Evolutionary conservation across 176 grass and related monocot genomes (phyloP), one percentile per base, ranked within the genome.

Genomic region (Themeda triandra): DNA sequence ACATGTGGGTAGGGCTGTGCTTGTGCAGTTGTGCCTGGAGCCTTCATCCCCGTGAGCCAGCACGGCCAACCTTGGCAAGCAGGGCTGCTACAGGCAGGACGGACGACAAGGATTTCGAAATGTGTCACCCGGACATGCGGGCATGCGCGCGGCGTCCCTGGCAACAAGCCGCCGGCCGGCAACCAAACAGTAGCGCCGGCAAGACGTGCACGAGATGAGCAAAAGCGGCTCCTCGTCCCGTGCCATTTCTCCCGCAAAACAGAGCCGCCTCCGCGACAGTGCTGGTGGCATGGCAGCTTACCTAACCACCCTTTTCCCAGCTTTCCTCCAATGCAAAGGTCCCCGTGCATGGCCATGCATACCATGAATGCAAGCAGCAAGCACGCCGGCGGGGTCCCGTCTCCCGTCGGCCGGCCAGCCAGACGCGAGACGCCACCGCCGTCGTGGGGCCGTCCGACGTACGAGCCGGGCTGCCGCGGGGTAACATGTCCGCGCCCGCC

Each of bases 191-290:
- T 42, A 31, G 6, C 58, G 48, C 74, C 63, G 13, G 75, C 66
- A 24, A 41, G 60, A 19, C 32, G 56, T 44, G 65, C 21, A 6
- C 15, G 30, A 8, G 66, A 37, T 1, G 56, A 70, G 45, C 68
- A 65, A 80, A 80, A 86, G 77, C 31, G 32, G 69, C 68, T 11
- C 66, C 29, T 63, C 39, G 53, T 80, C 76, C 53, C 39, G 78
- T 19, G 24, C 41, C 21, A 23, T 32, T 79, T 63, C 35, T 21
- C 53, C 53, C 41, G 39, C 70, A 49, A 74, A 73, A n/a, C 36
- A 31, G 60, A 8, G 10, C 36, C 33, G 32, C 76, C 46, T 51
- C 46, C 46, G 58, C 59, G 63, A 35, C 78, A 51, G 46, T 51
- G 6, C 14, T 51, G 78, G 42, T 69, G 30, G 31, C 65, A 39